Conservation (phyloP, 495 filamentous ascomycete species). For the Xylaria scruposa region DNA sequence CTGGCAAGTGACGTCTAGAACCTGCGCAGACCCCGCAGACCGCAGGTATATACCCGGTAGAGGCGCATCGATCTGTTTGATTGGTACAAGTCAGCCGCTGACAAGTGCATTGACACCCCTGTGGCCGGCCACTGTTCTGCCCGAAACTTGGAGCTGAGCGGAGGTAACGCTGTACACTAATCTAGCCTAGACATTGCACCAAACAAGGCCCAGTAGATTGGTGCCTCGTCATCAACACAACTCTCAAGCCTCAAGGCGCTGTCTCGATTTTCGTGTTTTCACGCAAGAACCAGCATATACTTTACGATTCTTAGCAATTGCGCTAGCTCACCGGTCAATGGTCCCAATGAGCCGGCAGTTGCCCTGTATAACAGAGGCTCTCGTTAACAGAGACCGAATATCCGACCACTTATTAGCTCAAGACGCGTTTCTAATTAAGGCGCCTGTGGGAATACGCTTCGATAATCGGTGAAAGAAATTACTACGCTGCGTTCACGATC, state of each 20-base stretch:
- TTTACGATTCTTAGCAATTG: background rate
- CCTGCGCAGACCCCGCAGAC: background rate
- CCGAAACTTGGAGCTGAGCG: slow-evolving; percentile 1
- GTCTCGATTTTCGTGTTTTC: slow-evolving; percentile 6
- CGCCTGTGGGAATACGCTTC: background rate
- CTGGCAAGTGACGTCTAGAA: background rate
- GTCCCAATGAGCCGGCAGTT: background rate
- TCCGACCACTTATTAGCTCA: background rate
- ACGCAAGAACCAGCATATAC: background rate
- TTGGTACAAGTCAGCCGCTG: slow-evolving; percentile 14
- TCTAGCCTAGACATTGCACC: background rate
- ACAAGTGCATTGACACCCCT: slow-evolving; percentile 5
- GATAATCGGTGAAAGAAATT: background rate
- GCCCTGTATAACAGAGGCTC: background rate
- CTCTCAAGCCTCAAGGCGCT: background rate
- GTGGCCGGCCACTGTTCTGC: background rate
- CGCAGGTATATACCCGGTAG: slow-evolving; percentile 9
- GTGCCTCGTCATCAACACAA: slow-evolving; percentile 24
- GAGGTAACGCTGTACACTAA: background rate
- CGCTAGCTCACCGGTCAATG: background rate
- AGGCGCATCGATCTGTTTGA: background rate
- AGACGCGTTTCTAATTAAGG: background rate
- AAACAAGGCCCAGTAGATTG: slow-evolving; percentile 2
- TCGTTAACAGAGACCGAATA: too few species aligned
- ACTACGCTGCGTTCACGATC: slow-evolving; percentile 12